Base-by-base conservation (phyloP, 176 grass and related monocot species). In the Ananas comosus region DNA sequence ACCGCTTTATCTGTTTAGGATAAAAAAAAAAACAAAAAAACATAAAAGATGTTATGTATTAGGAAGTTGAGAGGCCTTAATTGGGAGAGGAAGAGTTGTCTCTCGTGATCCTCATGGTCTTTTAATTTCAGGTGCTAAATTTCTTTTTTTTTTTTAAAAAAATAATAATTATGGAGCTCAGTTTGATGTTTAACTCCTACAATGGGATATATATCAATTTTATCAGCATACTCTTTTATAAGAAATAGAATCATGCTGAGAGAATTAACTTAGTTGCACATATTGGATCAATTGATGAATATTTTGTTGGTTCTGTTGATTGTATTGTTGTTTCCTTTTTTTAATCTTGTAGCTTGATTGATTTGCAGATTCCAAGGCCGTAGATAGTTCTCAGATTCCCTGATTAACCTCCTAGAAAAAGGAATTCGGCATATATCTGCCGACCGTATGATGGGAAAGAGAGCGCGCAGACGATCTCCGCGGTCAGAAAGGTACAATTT, bases 401-500 rank as follows among this genome's bases (percentile, higher is more conserved):
- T 50, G 28, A 78, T 74, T 51, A 18, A 66, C 48, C 49, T 13
- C 48, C 9, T 70, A 84, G 51, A 29, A 54, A 78, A 58, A 65
- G 57, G 24, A 42, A 50, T 33, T 42, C 33, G 70, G 76, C 51
- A 24, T 87, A 80, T 70, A 75, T 82, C 50, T 82, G 82, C 48
- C 67, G 80, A 74, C 66, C 33, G 3, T 63, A 68, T 58, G 33
- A 90, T 93, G 89, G 79, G 66, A 48, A 90, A 83, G n/a, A 92
- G 72, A 68, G 73, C 71, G 72, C 64, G 83, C 74, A 80, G 72
- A 73, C 65, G 67, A 9, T 27, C 23, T 23, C 8, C 4, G 14
- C 80, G 33, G 47, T 42, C 54, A 11, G 64, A 76, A 72, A 88
- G 78, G 24, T 73, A 80, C 48, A 81, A 93, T 64, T 29, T 73